Evolutionary conservation across 495 filamentous ascomycete species (phyloP), one percentile per base, ranked within the genome.

Genomic region (Penicillium tannophilum): DNA sequence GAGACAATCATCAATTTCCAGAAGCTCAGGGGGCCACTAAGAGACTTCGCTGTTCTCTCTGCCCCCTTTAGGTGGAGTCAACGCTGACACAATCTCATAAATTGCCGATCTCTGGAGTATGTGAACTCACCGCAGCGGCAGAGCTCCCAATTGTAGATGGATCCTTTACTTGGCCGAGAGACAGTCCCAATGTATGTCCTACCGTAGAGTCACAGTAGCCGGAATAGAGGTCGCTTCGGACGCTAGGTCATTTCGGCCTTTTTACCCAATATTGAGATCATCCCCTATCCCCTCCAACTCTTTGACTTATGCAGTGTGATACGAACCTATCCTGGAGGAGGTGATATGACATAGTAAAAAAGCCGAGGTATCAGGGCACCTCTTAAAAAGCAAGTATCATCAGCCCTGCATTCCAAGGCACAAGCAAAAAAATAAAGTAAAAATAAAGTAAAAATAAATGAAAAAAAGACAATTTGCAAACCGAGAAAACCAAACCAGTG

Each of bases 21-120:
- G 61, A 66, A 69, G 66, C 55, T 61, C 54, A 59, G 56, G 56
- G 59, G 62, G 52, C 35, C 46, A 46, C 41, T 24, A 1, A 36
- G 19, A 19, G 12, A 19, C 8, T 9, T 41, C 11, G 9, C 8
- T 31, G 20, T 41, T 52, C 23, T 52, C 50, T 41, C 33, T 39
- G 9, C 14, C 23, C 48, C 52, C 54, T 51, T 28, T 12, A 60
- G 28, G 61, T 63, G 66, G 64, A 54, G 44, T 47, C 16, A 41
- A 24, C 51, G 55, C 58, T 64, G 66, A 66, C 63, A 57, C 55
- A 57, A 57, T 52, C 42, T 48, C 39, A 55, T 52, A 30, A 60
- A 58, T 30, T 64, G 66, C 66, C 66, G 66, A 69, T 69, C 64
- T 55, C 59, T 52, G 44, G 51, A 61, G 61, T 64, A 64, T 59